These are phyloP conservation scores for Plasmodium inui DNA, from an alignment of 169 alveolate species.

Conservation along the genomic window DNA sequence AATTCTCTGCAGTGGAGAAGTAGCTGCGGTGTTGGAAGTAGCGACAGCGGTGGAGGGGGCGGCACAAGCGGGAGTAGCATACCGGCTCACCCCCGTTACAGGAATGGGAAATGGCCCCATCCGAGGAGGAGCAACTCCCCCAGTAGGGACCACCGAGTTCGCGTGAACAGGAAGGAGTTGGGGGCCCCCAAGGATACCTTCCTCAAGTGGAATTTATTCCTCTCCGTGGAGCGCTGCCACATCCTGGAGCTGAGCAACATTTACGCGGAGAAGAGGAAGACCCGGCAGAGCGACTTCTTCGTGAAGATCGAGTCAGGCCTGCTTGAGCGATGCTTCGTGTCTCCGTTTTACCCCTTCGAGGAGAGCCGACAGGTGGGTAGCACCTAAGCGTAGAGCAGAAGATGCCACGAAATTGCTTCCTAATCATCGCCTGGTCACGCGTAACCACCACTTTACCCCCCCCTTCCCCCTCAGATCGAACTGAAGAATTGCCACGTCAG, in stretches of 20 bases:
- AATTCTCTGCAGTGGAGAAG: background rate
- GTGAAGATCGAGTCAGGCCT: conserved; percentile 36
- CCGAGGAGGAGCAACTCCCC: background rate
- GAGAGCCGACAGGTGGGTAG: conserved; percentile 23
- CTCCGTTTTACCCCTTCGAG: conserved; percentile 18
- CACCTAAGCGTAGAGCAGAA: background rate
- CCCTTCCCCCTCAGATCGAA: conserved; percentile 23
- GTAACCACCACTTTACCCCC: too few relatives aligned
- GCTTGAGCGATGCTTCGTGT: background rate
- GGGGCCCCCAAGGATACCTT: background rate
- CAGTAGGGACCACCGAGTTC: background rate
- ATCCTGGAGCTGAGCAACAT: conserved; percentile 57
- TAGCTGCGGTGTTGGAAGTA: background rate
- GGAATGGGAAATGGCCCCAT: background rate
- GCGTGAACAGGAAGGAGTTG: background rate
- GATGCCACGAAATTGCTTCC: background rate
- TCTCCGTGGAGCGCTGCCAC: conserved; percentile 45
- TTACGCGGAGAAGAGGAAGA: conserved; percentile 57
- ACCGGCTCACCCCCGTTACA: background rate
- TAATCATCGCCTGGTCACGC: background rate
- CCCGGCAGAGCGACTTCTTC: conserved; percentile 27
- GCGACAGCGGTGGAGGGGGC: background rate
- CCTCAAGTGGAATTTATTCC: conserved; percentile 10
- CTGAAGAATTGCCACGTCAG: conserved; percentile 38
- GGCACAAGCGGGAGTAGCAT: background rate